Percentiles rank a stretch among this genome's conserved stretches.
These are phyloP conservation scores for Gillenia trifoliata DNA, from an alignment of 306 rosid species.

Conservation along the genomic window DNA sequence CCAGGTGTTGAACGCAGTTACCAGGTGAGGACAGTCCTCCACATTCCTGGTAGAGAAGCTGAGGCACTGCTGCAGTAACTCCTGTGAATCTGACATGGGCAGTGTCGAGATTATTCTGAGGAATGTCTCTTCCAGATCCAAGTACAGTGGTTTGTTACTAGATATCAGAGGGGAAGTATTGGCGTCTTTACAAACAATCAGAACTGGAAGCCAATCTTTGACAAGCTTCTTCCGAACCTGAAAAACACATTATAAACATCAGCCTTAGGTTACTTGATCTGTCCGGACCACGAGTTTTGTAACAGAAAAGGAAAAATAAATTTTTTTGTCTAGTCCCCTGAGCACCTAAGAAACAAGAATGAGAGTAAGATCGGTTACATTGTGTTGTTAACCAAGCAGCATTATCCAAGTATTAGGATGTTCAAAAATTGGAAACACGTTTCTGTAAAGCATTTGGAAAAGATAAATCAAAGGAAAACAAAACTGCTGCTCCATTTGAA, in stretches of 20 bases:
- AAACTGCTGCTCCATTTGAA: neutral
- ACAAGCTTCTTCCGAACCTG: constrained; percentile 93
- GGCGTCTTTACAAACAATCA: constrained; percentile 76
- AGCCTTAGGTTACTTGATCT: constrained; percentile 1
- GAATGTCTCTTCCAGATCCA: constrained; percentile 83
- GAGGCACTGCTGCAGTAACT: constrained; percentile 80
- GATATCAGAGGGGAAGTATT: constrained; percentile 62
- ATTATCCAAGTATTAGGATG: neutral
- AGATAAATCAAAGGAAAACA: neutral
- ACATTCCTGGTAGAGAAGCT: constrained; percentile 76
- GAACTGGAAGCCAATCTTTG: constrained; percentile 86
- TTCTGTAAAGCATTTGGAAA: neutral
- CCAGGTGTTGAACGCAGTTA: constrained; percentile 87
- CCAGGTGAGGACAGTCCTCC: constrained; percentile 87
- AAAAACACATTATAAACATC: constrained; percentile 3
- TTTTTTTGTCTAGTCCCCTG: neutral
- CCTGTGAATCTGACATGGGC: constrained; percentile 86
- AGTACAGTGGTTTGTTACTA: constrained; percentile 47
- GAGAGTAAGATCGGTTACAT: neutral
- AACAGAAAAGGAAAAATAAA: neutral
- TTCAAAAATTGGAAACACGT: neutral
- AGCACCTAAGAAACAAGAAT: neutral
- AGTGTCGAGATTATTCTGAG: constrained; percentile 77
- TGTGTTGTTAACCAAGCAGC: neutral
- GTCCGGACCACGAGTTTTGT: neutral